A percentile compares a stretch with the other conserved stretches of the same genome.
Evolutionary conservation across 495 filamentous ascomycete genomes (phyloP).

Genomic region (Annulohypoxylon nitens): DNA sequence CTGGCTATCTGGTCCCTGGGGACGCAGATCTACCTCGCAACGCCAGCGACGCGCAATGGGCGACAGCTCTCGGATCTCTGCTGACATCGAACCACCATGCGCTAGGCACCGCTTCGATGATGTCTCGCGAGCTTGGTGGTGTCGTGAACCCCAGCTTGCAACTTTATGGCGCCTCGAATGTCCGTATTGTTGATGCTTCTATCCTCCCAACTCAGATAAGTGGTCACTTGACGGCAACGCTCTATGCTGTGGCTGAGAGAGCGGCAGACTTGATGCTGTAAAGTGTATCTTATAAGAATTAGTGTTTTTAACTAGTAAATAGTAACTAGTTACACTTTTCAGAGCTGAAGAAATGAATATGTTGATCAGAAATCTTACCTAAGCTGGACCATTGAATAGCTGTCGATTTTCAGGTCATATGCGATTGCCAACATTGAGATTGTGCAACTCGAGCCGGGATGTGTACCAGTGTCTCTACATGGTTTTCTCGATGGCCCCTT

Average conservation of each 20-base stretch:
- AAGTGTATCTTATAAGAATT: too few relatives aligned
- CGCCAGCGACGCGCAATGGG: constrained; percentile 52
- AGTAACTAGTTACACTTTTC: too few relatives aligned
- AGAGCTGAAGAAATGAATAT: too few relatives aligned
- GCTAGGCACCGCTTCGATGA: constrained; percentile 58
- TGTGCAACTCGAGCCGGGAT: too few relatives aligned
- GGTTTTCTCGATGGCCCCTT: too few relatives aligned
- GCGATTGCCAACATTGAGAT: too few relatives aligned
- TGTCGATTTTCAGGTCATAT: too few relatives aligned
- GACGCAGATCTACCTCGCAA: constrained; percentile 41
- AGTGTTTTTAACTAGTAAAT: too few relatives aligned
- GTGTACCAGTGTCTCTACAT: too few relatives aligned
- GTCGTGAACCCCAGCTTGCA: constrained; percentile 59
- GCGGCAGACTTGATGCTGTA: constrained; percentile 62
- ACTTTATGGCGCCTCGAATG: constrained; percentile 64
- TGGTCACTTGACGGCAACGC: constrained; percentile 61
- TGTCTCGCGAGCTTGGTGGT: constrained; percentile 54
- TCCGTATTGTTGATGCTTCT: constrained; percentile 67
- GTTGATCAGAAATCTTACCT: too few relatives aligned
- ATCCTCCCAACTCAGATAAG: constrained; percentile 63
- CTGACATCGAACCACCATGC: constrained; percentile 51
- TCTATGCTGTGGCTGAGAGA: constrained; percentile 69
- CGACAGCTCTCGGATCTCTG: constrained; percentile 30
- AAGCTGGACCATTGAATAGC: too few relatives aligned
- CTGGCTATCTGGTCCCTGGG: constrained; percentile 28